Evolutionary conservation across 2,329 filamentous ascomycete genomes (phyloP).

Genomic region (Pseudogymnoascus sp.): DNA sequence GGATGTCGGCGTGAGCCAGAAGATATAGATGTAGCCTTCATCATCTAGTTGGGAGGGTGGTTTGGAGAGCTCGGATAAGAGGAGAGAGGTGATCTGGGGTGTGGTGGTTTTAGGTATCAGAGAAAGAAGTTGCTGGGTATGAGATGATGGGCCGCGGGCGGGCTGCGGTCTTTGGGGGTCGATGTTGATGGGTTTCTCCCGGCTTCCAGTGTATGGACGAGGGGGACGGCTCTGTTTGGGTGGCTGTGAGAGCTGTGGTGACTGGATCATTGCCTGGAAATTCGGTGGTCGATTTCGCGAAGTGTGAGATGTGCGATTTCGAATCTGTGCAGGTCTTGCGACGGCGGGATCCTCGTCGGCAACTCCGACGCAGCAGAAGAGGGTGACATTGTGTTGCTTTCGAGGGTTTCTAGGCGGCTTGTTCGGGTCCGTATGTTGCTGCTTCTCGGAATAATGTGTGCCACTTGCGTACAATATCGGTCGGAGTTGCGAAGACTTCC

Average conservation of each 20-base stretch:
- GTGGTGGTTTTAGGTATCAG: slow-evolving; percentile 62
- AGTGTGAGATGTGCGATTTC: neutral
- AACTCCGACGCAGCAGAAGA: slow-evolving; percentile 25
- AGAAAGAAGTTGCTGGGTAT: slow-evolving; percentile 43
- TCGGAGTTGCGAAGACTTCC: slow-evolving; percentile 17
- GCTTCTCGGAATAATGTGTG: slow-evolving; percentile 20
- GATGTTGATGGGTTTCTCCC: neutral
- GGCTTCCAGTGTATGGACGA: neutral
- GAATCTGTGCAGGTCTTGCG: slow-evolving; percentile 3
- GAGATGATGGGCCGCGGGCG: slow-evolving; percentile 23
- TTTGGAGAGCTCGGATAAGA: slow-evolving; percentile 70
- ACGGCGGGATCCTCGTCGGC: slow-evolving; percentile 16
- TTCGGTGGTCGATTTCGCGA: slow-evolving; percentile 13
- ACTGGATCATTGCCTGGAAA: neutral
- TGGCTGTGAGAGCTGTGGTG: neutral
- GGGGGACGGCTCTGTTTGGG: neutral
- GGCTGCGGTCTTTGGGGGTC: slow-evolving; percentile 18
- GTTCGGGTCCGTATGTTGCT: slow-evolving; percentile 15
- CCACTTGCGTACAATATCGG: slow-evolving; percentile 13
- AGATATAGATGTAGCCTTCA: slow-evolving; percentile 95
- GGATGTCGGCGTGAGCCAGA: slow-evolving; percentile 76
- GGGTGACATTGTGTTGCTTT: slow-evolving; percentile 2
- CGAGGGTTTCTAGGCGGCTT: neutral
- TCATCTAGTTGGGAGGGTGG: slow-evolving; percentile 67
- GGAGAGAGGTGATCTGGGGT: slow-evolving; percentile 57